Evolutionary conservation across 73 alveolate species (phyloP).

Genomic region (Uronychia binucleata): DNA sequence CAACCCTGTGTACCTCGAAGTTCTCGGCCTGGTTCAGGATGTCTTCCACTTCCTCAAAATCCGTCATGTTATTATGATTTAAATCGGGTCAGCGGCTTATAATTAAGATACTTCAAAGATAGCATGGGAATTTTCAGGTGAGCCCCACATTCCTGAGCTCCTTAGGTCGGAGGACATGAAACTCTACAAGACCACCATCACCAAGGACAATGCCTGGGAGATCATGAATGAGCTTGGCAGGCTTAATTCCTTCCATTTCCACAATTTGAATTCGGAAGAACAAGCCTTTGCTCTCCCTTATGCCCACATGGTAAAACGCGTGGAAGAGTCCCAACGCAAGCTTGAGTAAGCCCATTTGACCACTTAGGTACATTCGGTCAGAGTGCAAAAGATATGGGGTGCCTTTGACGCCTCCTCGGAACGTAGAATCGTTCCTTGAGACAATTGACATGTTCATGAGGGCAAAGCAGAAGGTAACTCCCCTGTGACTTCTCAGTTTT

Average conservation of each 20-base stretch:
- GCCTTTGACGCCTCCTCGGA: constrained; percentile 27
- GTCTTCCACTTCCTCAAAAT: constrained; percentile 28
- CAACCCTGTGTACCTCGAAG: constrained; percentile 38
- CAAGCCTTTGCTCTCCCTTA: constrained; percentile 79
- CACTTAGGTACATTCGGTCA: constrained; percentile 6
- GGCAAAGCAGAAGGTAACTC: constrained; percentile 36
- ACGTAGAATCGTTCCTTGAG: constrained; percentile 27
- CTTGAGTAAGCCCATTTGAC: constrained; percentile 10
- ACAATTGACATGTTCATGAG: constrained; percentile 19
- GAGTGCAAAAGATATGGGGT: constrained; percentile 48
- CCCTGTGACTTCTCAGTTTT: constrained; percentile 3
- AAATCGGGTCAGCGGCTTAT: not conserved
- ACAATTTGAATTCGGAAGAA: constrained; percentile 89
- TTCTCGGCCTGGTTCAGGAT: constrained; percentile 3
- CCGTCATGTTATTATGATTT: not conserved
- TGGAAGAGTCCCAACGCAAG: constrained; percentile 75
- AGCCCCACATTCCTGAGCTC: not conserved
- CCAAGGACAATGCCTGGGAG: constrained; percentile 90
- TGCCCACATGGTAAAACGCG: constrained; percentile 65
- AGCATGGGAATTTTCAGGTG: not conserved
- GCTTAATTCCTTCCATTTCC: constrained; percentile 89
- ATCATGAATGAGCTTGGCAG: constrained; percentile 94
- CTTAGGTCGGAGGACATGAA: constrained; percentile 96
- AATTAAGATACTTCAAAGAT: not conserved
- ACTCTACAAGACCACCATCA: constrained; percentile 85